Base-by-base conservation (phyloP, 2,329 filamentous ascomycete genomes). In the Neoascochyta sp. region DNA sequence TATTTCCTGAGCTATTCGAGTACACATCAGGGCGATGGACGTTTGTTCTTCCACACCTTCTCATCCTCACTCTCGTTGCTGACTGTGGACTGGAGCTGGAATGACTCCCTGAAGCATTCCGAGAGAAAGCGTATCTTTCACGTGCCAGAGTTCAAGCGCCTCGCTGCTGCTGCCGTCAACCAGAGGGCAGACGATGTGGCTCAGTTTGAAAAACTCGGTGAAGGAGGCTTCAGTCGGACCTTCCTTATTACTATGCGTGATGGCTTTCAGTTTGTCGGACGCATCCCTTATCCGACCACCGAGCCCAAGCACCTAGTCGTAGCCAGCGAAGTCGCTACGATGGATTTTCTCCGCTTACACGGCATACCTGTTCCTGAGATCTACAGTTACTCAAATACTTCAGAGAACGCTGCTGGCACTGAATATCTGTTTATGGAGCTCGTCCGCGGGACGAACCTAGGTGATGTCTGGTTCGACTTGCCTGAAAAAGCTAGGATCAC, bases 361-460 rank as follows among this genome's bases (percentile, higher is more conserved):
- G 42, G 47, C 4, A 32, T 66, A 16, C 64, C 62, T 5, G 55
- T 68, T 9, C 63, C 63, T 1, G 45, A 57, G 29, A 45, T 67
- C 11, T 54, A 58, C 27, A 36, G 41, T 12, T 66, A 64, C 41
- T 62, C 56, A 7, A 23, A 55, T 17, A 54, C 52, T 15, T 31
- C 29, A 4, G 44, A 62, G 11, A 68, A 68, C 39, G 36, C 60
- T 7, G 56, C 63, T 29, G 57, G 62, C 1, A 53, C 57, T 3
- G 63, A 66, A 46, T 67, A 63, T 16, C 46, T 68, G 12, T 46
- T 67, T 5, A 53, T 67, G 39, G 63, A 64, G 35, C 52, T 54
- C n/a, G 25, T 64, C 9, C 27, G 42, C 1, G 65, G 66, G 10
- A 41, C 14, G 7, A 47, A 52, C 7, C 34, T 64, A n/a, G 57